Evolutionary conservation across 1,284 basidiomycete species (phyloP).

Genomic region (Heterobasidion parviporum): DNA sequence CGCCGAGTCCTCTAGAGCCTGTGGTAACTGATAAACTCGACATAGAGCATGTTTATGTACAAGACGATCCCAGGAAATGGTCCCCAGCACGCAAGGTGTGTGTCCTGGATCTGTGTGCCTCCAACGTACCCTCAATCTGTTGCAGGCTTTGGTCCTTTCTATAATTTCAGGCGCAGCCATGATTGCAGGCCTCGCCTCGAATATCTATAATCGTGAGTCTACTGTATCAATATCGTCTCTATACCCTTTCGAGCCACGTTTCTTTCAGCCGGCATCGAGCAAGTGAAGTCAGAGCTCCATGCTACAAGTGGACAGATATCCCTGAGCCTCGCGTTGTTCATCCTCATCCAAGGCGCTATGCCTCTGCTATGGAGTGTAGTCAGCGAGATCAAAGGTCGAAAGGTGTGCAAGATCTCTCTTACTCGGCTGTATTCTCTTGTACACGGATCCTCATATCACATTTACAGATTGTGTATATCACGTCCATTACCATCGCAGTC

Average conservation of each 20-base stretch:
- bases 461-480: slow-evolving; percentile 54
- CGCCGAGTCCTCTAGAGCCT: neutral
- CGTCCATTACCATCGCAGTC: slow-evolving; percentile 52
- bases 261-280: slow-evolving; percentile 50
- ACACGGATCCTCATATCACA: neutral
- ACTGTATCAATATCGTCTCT: neutral
- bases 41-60: neutral
- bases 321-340: slow-evolving; percentile 69
- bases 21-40: neutral
- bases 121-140: neutral
- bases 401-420: slow-evolving; percentile 33
- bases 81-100: neutral
- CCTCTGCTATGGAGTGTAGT: slow-evolving; percentile 67
- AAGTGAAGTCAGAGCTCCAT: slow-evolving; percentile 57
- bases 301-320: slow-evolving; percentile 66
- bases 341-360: slow-evolving; percentile 65
- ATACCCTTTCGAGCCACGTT: neutral
- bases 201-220: neutral
- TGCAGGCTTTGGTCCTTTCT: neutral
- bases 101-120: neutral
- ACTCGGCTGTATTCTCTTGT: too few species aligned
- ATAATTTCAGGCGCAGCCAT: neutral
- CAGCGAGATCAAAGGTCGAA: slow-evolving; percentile 76
- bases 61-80: neutral
- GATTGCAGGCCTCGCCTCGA: neutral